phyloP scores from a whole-genome alignment of 1,284 basidiomycete genomes.

The Sanghuangporus weigelae region DNA sequence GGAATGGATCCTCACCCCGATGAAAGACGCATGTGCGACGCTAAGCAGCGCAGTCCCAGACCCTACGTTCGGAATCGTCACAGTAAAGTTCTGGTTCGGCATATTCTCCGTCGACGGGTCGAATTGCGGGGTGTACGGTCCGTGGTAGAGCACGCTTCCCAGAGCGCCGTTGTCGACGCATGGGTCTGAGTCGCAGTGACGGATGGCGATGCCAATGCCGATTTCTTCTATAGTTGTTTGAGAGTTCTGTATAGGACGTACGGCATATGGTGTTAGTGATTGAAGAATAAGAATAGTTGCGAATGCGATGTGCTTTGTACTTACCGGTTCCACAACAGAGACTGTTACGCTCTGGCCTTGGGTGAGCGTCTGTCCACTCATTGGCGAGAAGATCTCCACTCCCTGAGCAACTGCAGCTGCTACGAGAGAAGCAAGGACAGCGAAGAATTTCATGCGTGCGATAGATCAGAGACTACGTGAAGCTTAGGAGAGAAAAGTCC shows the following conservation, averaged over 20 bases:
- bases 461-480: not conserved
- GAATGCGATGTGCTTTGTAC: slow-evolving; percentile 15
- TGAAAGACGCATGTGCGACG: slow-evolving; percentile 38
- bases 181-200: slow-evolving; percentile 29
- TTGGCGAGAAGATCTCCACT: slow-evolving; percentile 34
- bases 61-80: slow-evolving; percentile 35
- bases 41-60: slow-evolving; percentile 33
- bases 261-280: not conserved
- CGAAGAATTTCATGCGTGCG: slow-evolving; percentile 8
- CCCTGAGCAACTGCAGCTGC: slow-evolving; percentile 34
- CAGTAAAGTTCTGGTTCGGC: slow-evolving; percentile 47
- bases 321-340: slow-evolving; percentile 40
- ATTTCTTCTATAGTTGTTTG: slow-evolving; percentile 37
- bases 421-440: slow-evolving; percentile 4
- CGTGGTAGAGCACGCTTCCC: slow-evolving; percentile 41
- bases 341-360: slow-evolving; percentile 36
- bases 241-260: slow-evolving; percentile 28
- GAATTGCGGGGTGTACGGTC: slow-evolving; percentile 36
- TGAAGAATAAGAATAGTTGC: not conserved
- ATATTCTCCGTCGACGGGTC: slow-evolving; percentile 21
- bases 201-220: slow-evolving; percentile 37
- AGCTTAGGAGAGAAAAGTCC: not conserved
- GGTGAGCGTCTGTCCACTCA: slow-evolving; percentile 27
- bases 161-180: slow-evolving; percentile 31
- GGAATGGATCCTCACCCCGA: slow-evolving; percentile 36